These are phyloP conservation scores for Trifolium fragiferum DNA, from an alignment of 306 rosid genomes.

Conservation along the genomic window DNA sequence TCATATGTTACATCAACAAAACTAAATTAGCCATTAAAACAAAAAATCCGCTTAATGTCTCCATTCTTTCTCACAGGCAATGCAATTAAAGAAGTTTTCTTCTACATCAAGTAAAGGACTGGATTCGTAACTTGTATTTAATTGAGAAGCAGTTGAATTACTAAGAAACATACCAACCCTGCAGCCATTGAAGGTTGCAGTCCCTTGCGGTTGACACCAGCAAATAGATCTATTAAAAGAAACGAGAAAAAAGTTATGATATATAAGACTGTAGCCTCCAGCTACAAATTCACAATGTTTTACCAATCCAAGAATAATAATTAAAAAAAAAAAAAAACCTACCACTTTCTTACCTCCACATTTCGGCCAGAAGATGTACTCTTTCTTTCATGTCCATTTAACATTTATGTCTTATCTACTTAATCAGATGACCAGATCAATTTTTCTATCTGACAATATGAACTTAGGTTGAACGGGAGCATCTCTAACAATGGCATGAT, in stretches of 20 bases:
- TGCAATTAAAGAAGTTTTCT: conserved; percentile 25
- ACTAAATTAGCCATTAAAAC: conserved; percentile 12
- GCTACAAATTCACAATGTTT: conserved; percentile 32
- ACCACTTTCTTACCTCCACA: conserved; percentile 38
- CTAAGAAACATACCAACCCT: conserved; percentile 29
- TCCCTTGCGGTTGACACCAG: conserved; percentile 21
- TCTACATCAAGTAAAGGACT: conserved; percentile 8
- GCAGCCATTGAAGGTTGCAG: conserved; percentile 35
- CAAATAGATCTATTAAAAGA: conserved; percentile 33
- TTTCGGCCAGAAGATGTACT: conserved; percentile 29
- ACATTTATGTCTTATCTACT: neutral
- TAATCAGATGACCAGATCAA: conserved; percentile 8
- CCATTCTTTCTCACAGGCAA: conserved; percentile 18
- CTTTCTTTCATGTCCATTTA: conserved; percentile 33
- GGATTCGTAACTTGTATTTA: conserved; percentile 2
- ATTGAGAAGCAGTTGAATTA: conserved; percentile 4
- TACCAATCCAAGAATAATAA: conserved; percentile 33
- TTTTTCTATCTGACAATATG: conserved; percentile 18
- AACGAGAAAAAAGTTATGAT: conserved; percentile 26
- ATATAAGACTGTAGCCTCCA: neutral
- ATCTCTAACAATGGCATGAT: conserved; percentile 33
- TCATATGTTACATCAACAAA: neutral
- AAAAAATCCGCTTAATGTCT: neutral
- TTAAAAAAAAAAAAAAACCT: too few species aligned
- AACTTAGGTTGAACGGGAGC: conserved; percentile 20